phyloP scores from a whole-genome alignment of 2,329 filamentous ascomycete genomes.

The Ophiobolus disseminans region DNA sequence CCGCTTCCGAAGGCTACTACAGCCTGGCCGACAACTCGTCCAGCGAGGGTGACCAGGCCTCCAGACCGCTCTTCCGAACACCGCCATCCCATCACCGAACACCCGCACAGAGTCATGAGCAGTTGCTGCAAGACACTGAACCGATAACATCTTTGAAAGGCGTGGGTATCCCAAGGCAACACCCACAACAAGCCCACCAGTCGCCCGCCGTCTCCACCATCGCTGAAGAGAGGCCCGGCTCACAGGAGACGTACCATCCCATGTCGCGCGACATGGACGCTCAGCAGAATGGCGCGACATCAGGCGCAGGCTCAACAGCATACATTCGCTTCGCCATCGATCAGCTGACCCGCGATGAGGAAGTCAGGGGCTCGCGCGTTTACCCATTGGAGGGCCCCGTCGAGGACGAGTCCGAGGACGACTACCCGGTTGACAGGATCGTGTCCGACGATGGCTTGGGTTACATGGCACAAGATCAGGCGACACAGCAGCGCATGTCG shows the following conservation, averaged over 20 bases:
- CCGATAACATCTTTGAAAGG: conserved; percentile 43
- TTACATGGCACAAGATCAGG: conserved; percentile 45
- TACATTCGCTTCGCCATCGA: conserved; percentile 92
- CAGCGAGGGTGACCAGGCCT: conserved; percentile 41
- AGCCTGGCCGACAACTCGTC: conserved; percentile 53
- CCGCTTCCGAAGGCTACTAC: conserved; percentile 60
- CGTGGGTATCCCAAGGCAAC: conserved; percentile 42
- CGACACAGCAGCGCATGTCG: conserved; percentile 38
- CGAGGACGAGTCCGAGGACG: conserved; percentile 41
- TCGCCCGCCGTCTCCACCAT: conserved; percentile 43
- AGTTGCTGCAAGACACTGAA: conserved; percentile 35
- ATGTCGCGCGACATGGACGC: conserved; percentile 41
- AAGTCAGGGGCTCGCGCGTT: conserved; percentile 63
- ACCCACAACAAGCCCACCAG: conserved; percentile 24
- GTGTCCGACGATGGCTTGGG: conserved; percentile 51
- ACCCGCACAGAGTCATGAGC: conserved; percentile 48
- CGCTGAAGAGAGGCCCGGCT: conserved; percentile 40
- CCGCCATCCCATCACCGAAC: conserved; percentile 45
- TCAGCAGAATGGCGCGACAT: conserved; percentile 53
- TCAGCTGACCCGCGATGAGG: conserved; percentile 78
- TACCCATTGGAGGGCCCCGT: conserved; percentile 44
- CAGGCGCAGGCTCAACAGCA: conserved; percentile 81
- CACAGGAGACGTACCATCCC: no score
- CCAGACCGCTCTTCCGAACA: conserved; percentile 39
- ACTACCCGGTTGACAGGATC: conserved; percentile 60